Evolutionary conservation across 2,329 filamentous ascomycete genomes (phyloP).

Genomic region (Fusarium sambucinum): DNA sequence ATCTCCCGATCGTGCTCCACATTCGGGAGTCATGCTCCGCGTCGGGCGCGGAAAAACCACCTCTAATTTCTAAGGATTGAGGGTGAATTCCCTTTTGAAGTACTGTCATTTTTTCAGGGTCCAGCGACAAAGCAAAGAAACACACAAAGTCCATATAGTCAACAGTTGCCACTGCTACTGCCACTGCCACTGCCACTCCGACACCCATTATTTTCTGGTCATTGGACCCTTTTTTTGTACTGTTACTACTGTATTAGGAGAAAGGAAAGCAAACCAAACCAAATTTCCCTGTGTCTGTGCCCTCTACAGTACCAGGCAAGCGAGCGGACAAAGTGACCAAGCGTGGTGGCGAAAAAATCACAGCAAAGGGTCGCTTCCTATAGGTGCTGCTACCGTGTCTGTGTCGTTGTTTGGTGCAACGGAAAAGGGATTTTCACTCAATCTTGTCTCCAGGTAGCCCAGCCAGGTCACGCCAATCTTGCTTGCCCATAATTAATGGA

Average conservation of each 20-base stretch:
- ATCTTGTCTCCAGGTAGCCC: constrained; percentile 9
- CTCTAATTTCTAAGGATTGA: neutral
- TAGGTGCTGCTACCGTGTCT: neutral
- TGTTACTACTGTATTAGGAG: neutral
- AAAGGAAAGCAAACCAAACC: constrained; percentile 9
- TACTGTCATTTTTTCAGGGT: constrained; percentile 21
- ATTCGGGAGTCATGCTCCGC: neutral
- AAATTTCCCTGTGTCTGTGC: constrained; percentile 9
- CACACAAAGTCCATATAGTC: neutral
- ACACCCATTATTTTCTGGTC: neutral
- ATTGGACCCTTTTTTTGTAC: neutral
- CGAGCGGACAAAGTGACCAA: neutral
- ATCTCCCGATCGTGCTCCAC: neutral
- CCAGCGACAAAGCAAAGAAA: neutral
- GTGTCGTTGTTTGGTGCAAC: constrained; percentile 1
- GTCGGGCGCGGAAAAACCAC: constrained; percentile 12
- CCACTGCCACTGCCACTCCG: neutral
- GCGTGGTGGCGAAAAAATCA: constrained; percentile 28
- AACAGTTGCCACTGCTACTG: neutral
- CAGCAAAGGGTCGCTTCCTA: constrained; percentile 6
- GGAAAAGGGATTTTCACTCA: constrained; percentile 24
- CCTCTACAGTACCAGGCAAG: neutral
- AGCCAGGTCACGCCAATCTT: constrained; percentile 29
- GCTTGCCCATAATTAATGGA: constrained; percentile 36
- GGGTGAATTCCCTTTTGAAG: constrained; percentile 1